phyloP scores from a whole-genome alignment of 1,139 yeast species.

The Meyerozyma sp. region DNA sequence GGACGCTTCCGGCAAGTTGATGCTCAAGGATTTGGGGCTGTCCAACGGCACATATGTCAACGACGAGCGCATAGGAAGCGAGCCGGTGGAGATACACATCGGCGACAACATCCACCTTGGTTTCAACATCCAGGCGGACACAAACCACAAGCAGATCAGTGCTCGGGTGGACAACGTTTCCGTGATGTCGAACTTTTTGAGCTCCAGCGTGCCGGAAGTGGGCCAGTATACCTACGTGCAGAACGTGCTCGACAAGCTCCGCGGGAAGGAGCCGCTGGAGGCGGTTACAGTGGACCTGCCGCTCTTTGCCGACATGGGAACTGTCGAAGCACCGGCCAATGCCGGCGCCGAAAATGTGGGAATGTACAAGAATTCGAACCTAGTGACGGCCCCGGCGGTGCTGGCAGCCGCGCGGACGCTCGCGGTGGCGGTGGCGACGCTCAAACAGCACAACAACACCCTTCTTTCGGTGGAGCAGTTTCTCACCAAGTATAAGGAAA shows the following conservation, averaged over 20 bases:
- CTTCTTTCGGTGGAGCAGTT: conserved; percentile 27
- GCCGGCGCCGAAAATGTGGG: conserved; percentile 62
- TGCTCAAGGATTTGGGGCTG: conserved; percentile 79
- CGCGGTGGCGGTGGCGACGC: conserved; percentile 22
- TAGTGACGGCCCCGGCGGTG: conserved; percentile 49
- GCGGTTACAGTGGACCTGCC: conserved; percentile 1
- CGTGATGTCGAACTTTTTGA: conserved; percentile 37
- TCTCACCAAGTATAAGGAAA: conserved; percentile 22
- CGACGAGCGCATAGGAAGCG: conserved; percentile 61
- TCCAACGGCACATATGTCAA: conserved; percentile 94
- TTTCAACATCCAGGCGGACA: conserved; percentile 81
- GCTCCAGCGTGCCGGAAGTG: conserved; percentile 3
- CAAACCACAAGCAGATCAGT: conserved; percentile 78
- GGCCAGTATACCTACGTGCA: conserved; percentile 7
- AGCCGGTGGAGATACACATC: conserved; percentile 57
- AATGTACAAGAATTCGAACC: conserved; percentile 56
- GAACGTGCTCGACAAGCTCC: conserved; percentile 2
- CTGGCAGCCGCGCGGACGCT: conserved; percentile 32
- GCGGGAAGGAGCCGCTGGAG: not conserved
- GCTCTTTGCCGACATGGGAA: conserved; percentile 4
- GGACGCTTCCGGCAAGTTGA: conserved; percentile 61
- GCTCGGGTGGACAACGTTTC: conserved; percentile 72
- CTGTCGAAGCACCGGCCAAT: conserved; percentile 58
- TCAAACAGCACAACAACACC: conserved; percentile 34
- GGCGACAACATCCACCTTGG: conserved; percentile 87